These are phyloP conservation scores for thale cress (Arabidopsis thaliana) DNA, from an alignment of 345 rosid genomes.

Conservation along the genomic window TAIR10.1 NC_003074.8:17553001-17553500, in stretches of 20 bases:
- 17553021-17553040: slow-evolving; percentile 47
- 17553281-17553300: not conserved
- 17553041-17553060: slow-evolving; percentile 47
- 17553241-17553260: not conserved
- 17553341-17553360: not conserved
- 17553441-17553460: not conserved
- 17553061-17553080: slow-evolving; percentile 37
- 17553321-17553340: not conserved
- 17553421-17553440: not conserved
- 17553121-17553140: slow-evolving; percentile 28
- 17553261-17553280: not conserved
- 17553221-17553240: not conserved
- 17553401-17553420: not conserved
- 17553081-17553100: slow-evolving; percentile 40
- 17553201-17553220: not conserved
- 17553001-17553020: slow-evolving; percentile 43
- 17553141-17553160: not conserved
- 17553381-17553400: not conserved
- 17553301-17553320: not conserved
- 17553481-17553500: too few relatives aligned
- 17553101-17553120: slow-evolving; percentile 18
- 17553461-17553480: too few relatives aligned
- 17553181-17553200: not conserved
- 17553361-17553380: not conserved
- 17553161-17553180: slow-evolving; percentile 11